Evolutionary conservation across 176 grass and related monocot genomes (phyloP).

Genomic region (Oropetium thomaeum): DNA sequence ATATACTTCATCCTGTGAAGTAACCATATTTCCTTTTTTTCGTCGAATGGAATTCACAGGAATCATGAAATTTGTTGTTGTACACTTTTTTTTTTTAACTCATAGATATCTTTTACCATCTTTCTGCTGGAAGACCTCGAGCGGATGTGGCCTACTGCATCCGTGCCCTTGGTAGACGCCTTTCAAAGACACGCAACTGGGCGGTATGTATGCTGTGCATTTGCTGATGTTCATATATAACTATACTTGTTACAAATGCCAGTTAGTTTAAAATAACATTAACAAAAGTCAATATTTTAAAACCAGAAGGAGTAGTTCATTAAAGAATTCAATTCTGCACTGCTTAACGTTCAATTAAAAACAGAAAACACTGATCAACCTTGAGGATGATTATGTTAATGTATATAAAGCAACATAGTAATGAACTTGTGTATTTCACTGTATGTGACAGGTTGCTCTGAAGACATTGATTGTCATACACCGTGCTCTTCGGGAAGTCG

Average conservation of each 20-base stretch:
- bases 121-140: conserved; percentile 73
- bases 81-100: not conserved
- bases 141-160: conserved; percentile 97
- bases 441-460: conserved; percentile 63
- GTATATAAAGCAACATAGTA: not conserved
- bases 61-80: not conserved
- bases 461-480: conserved; percentile 89
- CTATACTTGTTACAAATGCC: not conserved
- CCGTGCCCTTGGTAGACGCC: conserved; percentile 87
- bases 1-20: not conserved
- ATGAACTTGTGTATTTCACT: not conserved
- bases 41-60: not conserved
- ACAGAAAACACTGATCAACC: not conserved
- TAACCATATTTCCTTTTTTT: not conserved
- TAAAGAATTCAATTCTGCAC: not conserved
- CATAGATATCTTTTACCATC: conserved; percentile 77
- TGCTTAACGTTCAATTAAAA: not conserved
- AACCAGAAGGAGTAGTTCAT: not conserved
- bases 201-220: conserved; percentile 44
- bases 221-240: not conserved
- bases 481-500: conserved; percentile 82
- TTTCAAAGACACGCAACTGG: conserved; percentile 95
- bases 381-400: not conserved
- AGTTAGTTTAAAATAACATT: no score
- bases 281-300: no score